These are phyloP conservation scores for Scheffersomyces spartinae DNA, from an alignment of 805 yeast genomes.

Conservation along the genomic window DNA sequence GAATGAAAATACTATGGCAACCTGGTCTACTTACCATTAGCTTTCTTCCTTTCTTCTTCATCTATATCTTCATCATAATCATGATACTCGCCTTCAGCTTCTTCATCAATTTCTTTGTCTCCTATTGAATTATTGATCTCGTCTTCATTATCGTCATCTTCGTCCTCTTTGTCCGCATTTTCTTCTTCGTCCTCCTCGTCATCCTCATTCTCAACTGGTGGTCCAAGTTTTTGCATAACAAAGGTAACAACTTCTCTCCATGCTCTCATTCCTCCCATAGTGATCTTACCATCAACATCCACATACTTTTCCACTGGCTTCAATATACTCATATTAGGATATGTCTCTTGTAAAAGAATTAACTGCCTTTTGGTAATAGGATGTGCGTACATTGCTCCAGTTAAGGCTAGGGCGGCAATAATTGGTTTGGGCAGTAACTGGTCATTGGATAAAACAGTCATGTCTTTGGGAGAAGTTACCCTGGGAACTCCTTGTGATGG, in stretches of 20 bases:
- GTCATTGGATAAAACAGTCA: constrained; percentile 9
- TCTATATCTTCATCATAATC: constrained; percentile 3
- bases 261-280: constrained; percentile 19
- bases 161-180: constrained; percentile 5
- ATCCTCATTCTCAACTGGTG: constrained; percentile 9
- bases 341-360: constrained; percentile 11
- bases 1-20: too few relatives aligned
- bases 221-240: constrained; percentile 12
- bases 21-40: too few relatives aligned
- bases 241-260: constrained; percentile 16
- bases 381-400: constrained; percentile 15
- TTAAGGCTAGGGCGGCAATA: constrained; percentile 13
- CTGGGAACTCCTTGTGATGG: constrained; percentile 55
- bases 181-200: constrained; percentile 7
- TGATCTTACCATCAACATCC: constrained; percentile 15
- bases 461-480: constrained; percentile 41
- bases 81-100: too few relatives aligned
- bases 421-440: constrained; percentile 11
- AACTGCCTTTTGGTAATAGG: constrained; percentile 14
- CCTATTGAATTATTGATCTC: constrained; percentile 1
- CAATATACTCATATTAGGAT: constrained; percentile 12
- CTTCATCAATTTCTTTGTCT: too few relatives aligned
- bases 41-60: too few relatives aligned
- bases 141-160: constrained; percentile 6
- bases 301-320: constrained; percentile 17